These are phyloP conservation scores for Beauveria scarabaeidicola DNA, from an alignment of 2,329 filamentous ascomycete species.

Conservation along the genomic window DNA sequence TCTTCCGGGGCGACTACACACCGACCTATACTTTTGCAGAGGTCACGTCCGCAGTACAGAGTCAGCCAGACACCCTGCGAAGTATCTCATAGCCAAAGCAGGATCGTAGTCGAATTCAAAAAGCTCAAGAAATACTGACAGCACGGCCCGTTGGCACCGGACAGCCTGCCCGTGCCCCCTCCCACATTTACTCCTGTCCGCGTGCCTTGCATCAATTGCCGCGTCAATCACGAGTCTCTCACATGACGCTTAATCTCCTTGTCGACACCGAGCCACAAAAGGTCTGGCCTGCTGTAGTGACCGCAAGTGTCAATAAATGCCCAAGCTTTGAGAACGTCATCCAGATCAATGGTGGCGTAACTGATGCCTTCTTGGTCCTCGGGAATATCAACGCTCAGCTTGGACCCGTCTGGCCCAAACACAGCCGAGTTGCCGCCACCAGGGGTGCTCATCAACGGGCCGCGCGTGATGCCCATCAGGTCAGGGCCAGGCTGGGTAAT, in stretches of 20 bases:
- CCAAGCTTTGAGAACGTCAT: conserved; percentile 30
- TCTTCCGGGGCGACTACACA: not conserved
- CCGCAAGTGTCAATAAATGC: conserved; percentile 31
- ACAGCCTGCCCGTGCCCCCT: too few relatives aligned
- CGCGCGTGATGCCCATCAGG: not conserved
- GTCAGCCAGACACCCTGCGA: not conserved
- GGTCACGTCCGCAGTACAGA: not conserved
- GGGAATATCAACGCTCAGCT: not conserved
- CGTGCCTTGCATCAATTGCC: too few relatives aligned
- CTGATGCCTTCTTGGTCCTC: conserved; percentile 35
- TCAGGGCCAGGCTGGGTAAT: not conserved
- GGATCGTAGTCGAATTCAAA: too few relatives aligned
- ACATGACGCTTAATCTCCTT: not conserved
- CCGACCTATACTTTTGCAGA: too few relatives aligned
- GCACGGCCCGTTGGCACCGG: too few relatives aligned
- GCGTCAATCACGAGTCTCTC: not conserved
- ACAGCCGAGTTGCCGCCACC: not conserved
- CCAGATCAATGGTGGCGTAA: conserved; percentile 42
- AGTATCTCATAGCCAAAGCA: too few relatives aligned
- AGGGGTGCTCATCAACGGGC: not conserved
- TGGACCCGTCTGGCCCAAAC: not conserved
- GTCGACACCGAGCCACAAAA: conserved; percentile 25
- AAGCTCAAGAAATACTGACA: too few relatives aligned
- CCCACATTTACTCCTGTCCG: too few relatives aligned
- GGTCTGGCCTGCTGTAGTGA: conserved; percentile 31